phyloP scores from a whole-genome alignment of 176 grass and related monocot species.

The Paspalum notatum region DNA sequence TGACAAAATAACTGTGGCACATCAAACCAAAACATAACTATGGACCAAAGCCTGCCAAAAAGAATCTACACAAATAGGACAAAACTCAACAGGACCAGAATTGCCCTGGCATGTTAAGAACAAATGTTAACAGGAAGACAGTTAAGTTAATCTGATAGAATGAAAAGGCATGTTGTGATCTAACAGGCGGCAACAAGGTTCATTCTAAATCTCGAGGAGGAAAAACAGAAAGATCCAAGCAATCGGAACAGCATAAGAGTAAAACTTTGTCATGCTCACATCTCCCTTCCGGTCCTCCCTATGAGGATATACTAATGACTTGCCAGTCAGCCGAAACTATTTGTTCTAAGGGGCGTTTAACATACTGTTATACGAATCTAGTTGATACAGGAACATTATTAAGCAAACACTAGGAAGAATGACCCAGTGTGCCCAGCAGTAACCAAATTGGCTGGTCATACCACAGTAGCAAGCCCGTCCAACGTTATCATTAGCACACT shows the following conservation, averaged over 20 bases:
- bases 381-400: neutral
- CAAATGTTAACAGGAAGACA: neutral
- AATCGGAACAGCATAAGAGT: neutral
- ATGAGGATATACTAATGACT: neutral
- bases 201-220: neutral
- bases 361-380: neutral
- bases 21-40: neutral
- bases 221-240: neutral
- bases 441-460: neutral
- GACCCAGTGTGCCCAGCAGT: neutral
- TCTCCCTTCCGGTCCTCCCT: neutral
- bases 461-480: neutral
- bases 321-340: neutral
- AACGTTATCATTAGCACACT: neutral
- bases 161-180: neutral
- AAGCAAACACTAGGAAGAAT: conserved; percentile 1
- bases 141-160: neutral
- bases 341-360: conserved; percentile 6
- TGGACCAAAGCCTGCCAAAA: neutral
- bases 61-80: neutral
- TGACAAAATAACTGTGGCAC: neutral
- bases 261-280: neutral
- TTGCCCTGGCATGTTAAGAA: neutral
- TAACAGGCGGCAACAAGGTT: neutral
- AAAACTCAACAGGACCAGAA: neutral